A percentile compares a stretch with the other conserved stretches of the same genome.
These are phyloP conservation scores for Ophiostoma australiae DNA, from an alignment of 2,329 filamentous ascomycete genomes.

Conservation along the genomic window DNA sequence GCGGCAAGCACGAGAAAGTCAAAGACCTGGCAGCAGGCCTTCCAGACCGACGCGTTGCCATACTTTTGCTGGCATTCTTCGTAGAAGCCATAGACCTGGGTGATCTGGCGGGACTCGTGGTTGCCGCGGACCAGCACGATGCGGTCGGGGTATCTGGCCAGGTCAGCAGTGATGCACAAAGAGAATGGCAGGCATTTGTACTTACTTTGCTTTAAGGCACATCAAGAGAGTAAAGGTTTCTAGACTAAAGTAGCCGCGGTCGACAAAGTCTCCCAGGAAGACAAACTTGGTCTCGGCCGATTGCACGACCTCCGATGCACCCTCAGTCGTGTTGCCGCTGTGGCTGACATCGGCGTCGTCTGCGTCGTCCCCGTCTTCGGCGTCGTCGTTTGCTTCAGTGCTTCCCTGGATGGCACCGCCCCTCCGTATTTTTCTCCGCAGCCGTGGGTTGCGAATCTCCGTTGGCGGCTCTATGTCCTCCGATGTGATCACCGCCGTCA, in stretches of 20 bases:
- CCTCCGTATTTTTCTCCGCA: conserved; percentile 75
- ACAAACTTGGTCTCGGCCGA: conserved; percentile 54
- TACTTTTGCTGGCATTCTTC: conserved; percentile 98
- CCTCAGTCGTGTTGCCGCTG: conserved; percentile 36
- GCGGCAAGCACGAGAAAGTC: conserved; percentile 95
- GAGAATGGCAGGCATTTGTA: not conserved
- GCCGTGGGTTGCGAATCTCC: conserved; percentile 79
- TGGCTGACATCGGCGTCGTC: conserved; percentile 30
- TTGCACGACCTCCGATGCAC: conserved; percentile 36
- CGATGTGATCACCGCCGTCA: conserved; percentile 74
- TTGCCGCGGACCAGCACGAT: conserved; percentile 97
- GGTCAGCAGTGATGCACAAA: not conserved
- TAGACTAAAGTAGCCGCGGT: conserved; percentile 93
- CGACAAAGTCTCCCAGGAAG: conserved; percentile 84
- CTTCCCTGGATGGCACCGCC: conserved; percentile 37
- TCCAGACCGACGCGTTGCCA: conserved; percentile 98
- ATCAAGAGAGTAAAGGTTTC: conserved; percentile 97
- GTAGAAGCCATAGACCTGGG: conserved; percentile 98
- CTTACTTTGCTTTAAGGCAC: conserved; percentile 73
- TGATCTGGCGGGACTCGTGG: conserved; percentile 95
- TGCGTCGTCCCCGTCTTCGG: not conserved
- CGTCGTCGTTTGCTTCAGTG: conserved; percentile 37
- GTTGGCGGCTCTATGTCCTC: conserved; percentile 88
- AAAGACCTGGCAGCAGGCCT: conserved; percentile 98
- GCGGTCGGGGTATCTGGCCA: conserved; percentile 78